A percentile compares a stretch with the other conserved stretches of the same genome.
phyloP scores from a whole-genome alignment of 2,329 filamentous ascomycete species.

The Magnaporthiopsis rhizophila region DNA sequence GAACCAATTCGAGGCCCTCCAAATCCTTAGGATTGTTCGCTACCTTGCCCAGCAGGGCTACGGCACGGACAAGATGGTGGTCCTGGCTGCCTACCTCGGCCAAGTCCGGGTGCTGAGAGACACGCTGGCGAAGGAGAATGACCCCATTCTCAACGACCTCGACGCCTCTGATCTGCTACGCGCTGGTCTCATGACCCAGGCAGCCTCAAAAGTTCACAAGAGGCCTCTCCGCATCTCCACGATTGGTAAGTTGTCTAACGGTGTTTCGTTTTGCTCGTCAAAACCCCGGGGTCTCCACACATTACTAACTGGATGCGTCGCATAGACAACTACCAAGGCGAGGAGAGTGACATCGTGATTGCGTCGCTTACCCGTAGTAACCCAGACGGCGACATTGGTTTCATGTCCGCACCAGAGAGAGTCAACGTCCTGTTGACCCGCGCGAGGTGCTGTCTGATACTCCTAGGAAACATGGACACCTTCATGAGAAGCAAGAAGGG shows the following conservation, averaged over 20 bases:
- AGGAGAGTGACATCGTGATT: slow-evolving; percentile 67
- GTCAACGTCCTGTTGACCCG: slow-evolving; percentile 64
- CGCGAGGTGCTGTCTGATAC: slow-evolving; percentile 56
- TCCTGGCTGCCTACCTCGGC: slow-evolving; percentile 66
- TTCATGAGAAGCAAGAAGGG: slow-evolving; percentile 55
- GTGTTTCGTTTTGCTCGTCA: not conserved
- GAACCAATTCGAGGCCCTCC: slow-evolving; percentile 57
- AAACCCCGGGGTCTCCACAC: not conserved
- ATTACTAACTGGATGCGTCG: slow-evolving; percentile 5
- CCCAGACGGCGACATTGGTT: slow-evolving; percentile 54
- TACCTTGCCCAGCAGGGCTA: slow-evolving; percentile 69
- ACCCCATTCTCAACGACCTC: slow-evolving; percentile 60
- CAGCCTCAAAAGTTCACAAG: slow-evolving; percentile 42
- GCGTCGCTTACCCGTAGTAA: slow-evolving; percentile 63
- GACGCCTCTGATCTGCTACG: slow-evolving; percentile 55
- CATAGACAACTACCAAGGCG: slow-evolving; percentile 69
- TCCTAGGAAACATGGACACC: slow-evolving; percentile 62
- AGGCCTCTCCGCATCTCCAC: slow-evolving; percentile 55
- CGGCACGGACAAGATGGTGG: slow-evolving; percentile 52
- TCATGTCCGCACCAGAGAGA: slow-evolving; percentile 57
- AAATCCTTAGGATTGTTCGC: slow-evolving; percentile 56
- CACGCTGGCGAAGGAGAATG: slow-evolving; percentile 45
- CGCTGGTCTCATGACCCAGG: slow-evolving; percentile 52
- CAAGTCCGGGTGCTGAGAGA: slow-evolving; percentile 53
- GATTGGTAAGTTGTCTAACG: slow-evolving; percentile 44